Evolutionary conservation across 2,329 filamentous ascomycete species (phyloP).

Genomic region (Westerdykella sp.): DNA sequence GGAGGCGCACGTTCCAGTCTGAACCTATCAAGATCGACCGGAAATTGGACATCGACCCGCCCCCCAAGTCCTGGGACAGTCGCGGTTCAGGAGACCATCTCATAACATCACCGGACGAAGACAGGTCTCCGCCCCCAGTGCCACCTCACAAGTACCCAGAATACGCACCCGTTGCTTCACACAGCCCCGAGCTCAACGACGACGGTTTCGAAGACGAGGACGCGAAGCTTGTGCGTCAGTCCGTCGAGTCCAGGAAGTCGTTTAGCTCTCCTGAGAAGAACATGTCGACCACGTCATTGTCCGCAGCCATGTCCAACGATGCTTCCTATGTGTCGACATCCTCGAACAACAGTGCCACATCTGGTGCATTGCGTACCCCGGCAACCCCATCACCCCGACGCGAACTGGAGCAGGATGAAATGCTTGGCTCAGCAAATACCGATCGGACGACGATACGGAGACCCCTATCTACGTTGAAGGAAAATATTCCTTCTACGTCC

Average conservation of each 20-base stretch:
- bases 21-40: conserved; percentile 43
- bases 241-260: conserved; percentile 19
- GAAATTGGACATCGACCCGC: conserved; percentile 41
- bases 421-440: conserved; percentile 20
- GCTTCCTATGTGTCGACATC: conserved; percentile 22
- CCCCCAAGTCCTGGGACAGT: conserved; percentile 49
- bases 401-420: conserved; percentile 19
- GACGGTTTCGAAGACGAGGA: conserved; percentile 24
- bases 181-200: conserved; percentile 26
- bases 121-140: conserved; percentile 29
- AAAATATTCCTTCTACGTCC: conserved; percentile 10
- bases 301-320: conserved; percentile 27
- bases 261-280: conserved; percentile 21
- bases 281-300: conserved; percentile 22
- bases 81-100: conserved; percentile 47
- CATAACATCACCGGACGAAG: conserved; percentile 37
- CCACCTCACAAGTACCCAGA: conserved; percentile 28
- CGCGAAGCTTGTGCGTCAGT: conserved; percentile 23
- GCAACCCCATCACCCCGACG: conserved; percentile 14
- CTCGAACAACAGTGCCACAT: conserved; percentile 28
- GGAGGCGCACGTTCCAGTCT: conserved; percentile 32
- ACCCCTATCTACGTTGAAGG: conserved; percentile 6
- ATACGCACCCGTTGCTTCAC: conserved; percentile 29
- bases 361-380: conserved; percentile 17
- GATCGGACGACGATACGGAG: conserved; percentile 4